These are phyloP conservation scores for Puccinia triticina DNA, from an alignment of 1,284 basidiomycete species.

Conservation along the genomic window DNA sequence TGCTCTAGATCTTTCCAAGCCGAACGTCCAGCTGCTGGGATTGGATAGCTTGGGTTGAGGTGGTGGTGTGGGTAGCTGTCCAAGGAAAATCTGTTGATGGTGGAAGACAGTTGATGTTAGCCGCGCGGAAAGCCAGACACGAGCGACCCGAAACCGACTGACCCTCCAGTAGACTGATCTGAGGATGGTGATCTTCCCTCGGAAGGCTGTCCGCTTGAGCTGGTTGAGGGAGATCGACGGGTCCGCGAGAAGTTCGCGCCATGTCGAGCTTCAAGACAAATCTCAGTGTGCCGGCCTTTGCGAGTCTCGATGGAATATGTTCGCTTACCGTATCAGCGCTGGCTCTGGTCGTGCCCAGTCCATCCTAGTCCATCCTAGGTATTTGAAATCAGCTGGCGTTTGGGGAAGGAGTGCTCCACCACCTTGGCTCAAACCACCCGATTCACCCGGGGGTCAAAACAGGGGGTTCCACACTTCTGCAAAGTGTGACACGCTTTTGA, in stretches of 20 bases:
- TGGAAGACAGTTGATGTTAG: not conserved
- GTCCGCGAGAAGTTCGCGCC: not conserved
- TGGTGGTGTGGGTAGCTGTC: constrained; percentile 14
- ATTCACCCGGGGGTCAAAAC: too few species aligned
- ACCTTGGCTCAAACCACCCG: too few species aligned
- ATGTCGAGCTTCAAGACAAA: not conserved
- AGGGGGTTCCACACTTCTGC: too few species aligned
- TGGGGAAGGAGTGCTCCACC: too few species aligned
- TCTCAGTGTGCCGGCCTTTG: not conserved
- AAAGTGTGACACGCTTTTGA: too few species aligned
- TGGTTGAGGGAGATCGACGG: constrained; percentile 17
- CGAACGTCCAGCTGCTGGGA: constrained; percentile 4
- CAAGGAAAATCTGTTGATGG: constrained; percentile 28
- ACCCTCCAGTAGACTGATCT: constrained; percentile 46
- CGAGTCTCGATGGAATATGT: not conserved
- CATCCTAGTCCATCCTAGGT: too few species aligned
- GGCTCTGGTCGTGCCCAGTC: not conserved
- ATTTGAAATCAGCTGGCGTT: too few species aligned
- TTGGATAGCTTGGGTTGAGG: not conserved
- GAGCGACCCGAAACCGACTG: not conserved
- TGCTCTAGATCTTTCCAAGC: not conserved
- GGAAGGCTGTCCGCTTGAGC: constrained; percentile 13
- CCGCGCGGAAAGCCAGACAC: not conserved
- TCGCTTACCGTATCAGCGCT: not conserved
- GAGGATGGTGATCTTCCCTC: constrained; percentile 1